Percentiles rank a stretch among this genome's conserved stretches.
Conservation (phyloP, 106 monocot genomes). For the Ottelia alismoides region DNA sequence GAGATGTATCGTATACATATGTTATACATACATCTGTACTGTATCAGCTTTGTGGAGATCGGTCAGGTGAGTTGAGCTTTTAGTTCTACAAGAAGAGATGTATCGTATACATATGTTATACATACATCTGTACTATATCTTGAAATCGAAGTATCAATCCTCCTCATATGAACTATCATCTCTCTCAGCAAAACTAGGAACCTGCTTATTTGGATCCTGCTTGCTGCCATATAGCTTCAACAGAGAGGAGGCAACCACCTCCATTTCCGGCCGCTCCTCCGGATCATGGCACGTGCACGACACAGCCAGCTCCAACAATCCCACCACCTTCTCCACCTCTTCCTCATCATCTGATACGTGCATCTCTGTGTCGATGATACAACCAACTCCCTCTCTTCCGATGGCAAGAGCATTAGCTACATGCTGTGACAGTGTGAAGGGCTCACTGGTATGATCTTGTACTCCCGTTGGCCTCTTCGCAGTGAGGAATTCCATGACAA, state of each 20-base stretch:
- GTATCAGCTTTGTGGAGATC: not conserved
- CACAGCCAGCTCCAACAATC: constrained; percentile 41
- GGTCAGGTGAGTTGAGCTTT: not conserved
- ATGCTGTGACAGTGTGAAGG: constrained; percentile 35
- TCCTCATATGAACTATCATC: no score
- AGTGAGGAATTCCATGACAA: constrained; percentile 79
- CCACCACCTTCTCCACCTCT: constrained; percentile 31
- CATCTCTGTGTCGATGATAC: constrained; percentile 37
- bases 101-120: no score
- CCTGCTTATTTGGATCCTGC: no score
- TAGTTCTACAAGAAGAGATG: no score
- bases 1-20: no score
- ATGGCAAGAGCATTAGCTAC: constrained; percentile 38
- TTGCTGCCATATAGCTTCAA: constrained; percentile 18
- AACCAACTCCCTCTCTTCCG: constrained; percentile 23
- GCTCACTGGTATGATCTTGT: constrained; percentile 20
- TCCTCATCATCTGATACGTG: constrained; percentile 10
- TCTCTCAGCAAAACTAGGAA: no score
- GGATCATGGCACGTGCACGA: constrained; percentile 36
- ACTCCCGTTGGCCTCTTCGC: constrained; percentile 44
- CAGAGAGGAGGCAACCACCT: constrained; percentile 31
- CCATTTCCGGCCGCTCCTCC: constrained; percentile 68
- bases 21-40: no score
- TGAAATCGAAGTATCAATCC: no score
- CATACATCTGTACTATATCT: no score